Percentiles rank a stretch among this genome's conserved stretches.
phyloP scores from a whole-genome alignment of 768 basidiomycete species.

The Mycena sanguinolenta region DNA sequence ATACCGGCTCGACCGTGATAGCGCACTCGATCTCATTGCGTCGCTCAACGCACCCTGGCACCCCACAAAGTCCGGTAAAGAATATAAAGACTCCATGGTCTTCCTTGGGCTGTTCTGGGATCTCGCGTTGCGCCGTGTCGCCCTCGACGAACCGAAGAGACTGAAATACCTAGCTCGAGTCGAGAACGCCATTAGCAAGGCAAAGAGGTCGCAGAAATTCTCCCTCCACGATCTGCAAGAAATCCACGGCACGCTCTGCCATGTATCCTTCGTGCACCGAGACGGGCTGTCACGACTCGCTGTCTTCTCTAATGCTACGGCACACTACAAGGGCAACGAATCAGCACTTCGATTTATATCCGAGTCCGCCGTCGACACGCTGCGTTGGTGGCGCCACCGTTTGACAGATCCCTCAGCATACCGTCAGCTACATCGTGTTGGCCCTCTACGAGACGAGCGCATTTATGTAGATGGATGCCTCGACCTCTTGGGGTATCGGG shows the following conservation, averaged over 20 bases:
- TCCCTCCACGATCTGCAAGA: constrained; percentile 15
- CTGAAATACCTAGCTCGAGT: constrained; percentile 39
- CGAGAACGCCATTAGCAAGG: neutral
- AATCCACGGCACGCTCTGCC: constrained; percentile 14
- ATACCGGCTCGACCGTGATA: constrained; percentile 36
- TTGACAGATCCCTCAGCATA: neutral
- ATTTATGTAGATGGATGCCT: constrained; percentile 39
- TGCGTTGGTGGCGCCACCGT: constrained; percentile 1
- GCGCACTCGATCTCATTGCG: constrained; percentile 27
- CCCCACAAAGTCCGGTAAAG: constrained; percentile 34
- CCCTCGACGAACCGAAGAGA: constrained; percentile 44
- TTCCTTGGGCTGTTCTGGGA: constrained; percentile 51
- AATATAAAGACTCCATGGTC: constrained; percentile 32
- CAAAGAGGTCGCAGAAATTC: neutral
- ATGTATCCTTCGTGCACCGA: constrained; percentile 10
- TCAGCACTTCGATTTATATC: neutral
- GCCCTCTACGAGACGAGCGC: neutral
- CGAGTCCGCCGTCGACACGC: neutral
- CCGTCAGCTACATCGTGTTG: neutral
- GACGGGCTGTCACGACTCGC: constrained; percentile 14
- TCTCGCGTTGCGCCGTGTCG: constrained; percentile 39
- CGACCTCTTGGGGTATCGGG: constrained; percentile 44
- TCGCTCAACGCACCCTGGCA: constrained; percentile 44
- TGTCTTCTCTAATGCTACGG: constrained; percentile 21
- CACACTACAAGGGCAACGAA: neutral